These are phyloP conservation scores for Poronia punctata DNA, from an alignment of 495 filamentous ascomycete genomes.

Conservation along the genomic window DNA sequence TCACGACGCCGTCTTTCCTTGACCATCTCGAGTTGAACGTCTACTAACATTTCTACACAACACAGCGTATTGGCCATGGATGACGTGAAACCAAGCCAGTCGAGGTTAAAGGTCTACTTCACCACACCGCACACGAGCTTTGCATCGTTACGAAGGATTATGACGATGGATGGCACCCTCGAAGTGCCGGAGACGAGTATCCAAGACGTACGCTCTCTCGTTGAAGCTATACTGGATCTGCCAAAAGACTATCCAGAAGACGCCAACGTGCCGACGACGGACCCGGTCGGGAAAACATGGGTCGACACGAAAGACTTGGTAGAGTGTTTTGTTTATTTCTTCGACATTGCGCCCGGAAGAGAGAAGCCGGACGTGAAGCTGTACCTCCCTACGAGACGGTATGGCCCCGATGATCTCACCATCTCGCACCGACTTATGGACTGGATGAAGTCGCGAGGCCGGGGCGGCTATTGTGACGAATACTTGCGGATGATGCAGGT, in stretches of 20 bases:
- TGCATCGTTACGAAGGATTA: slow-evolving; percentile 5
- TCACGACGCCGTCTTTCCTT: background rate
- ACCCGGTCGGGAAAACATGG: background rate
- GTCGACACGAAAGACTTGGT: slow-evolving; percentile 1
- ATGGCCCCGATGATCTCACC: slow-evolving; percentile 12
- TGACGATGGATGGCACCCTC: slow-evolving; percentile 1
- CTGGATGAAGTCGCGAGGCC: slow-evolving; percentile 19
- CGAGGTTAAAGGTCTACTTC: slow-evolving; percentile 6
- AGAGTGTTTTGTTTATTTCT: slow-evolving; percentile 3
- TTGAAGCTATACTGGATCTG: background rate
- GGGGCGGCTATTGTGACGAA: slow-evolving; percentile 9
- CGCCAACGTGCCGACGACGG: background rate
- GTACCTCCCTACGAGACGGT: slow-evolving; percentile 1
- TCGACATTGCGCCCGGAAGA: slow-evolving; percentile 2
- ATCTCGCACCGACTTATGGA: slow-evolving; percentile 8
- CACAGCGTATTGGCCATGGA: slow-evolving; percentile 5
- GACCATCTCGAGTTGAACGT: background rate
- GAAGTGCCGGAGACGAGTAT: background rate
- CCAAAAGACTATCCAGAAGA: slow-evolving; percentile 1
- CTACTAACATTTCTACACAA: background rate
- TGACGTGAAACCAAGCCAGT: background rate
- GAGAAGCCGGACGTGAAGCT: slow-evolving; percentile 4
- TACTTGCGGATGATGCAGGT: slow-evolving; percentile 12
- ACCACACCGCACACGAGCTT: slow-evolving; percentile 2
- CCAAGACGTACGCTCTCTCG: slow-evolving; percentile 1